A percentile compares a stretch with the other conserved stretches of the same genome.
Evolutionary conservation across 768 basidiomycete genomes (phyloP).

Genomic region (Serpula lacrymans): DNA sequence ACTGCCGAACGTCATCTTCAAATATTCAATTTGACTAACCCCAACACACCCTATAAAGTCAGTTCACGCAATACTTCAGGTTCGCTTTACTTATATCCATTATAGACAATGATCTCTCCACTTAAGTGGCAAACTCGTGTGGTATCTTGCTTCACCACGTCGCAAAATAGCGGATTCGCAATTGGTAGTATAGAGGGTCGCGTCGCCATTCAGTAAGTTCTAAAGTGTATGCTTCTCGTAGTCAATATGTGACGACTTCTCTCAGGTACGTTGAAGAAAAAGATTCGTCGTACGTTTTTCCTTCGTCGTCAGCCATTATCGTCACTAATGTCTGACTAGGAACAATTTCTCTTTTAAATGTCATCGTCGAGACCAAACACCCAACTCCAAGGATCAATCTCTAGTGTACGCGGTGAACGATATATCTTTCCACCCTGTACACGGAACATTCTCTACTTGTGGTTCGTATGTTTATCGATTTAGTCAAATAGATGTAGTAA

Average conservation of each 20-base stretch:
- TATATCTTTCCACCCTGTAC: conserved; percentile 80
- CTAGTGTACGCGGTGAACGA: conserved; percentile 82
- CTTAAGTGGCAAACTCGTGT: conserved; percentile 93
- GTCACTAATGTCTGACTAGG: conserved; percentile 26
- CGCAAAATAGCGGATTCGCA: conserved; percentile 67
- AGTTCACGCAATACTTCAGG: conserved; percentile 11
- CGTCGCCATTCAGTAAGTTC: conserved; percentile 89
- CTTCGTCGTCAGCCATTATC: neutral
- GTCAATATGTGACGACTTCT: conserved; percentile 1
- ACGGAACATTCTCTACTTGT: conserved; percentile 83
- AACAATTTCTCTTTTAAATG: conserved; percentile 91
- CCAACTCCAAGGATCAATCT: conserved; percentile 59
- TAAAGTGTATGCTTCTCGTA: conserved; percentile 1
- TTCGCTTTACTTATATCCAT: conserved; percentile 2
- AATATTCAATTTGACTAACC: conserved; percentile 84
- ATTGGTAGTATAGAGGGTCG: conserved; percentile 88
- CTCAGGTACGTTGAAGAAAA: conserved; percentile 84
- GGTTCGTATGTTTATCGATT: conserved; percentile 40
- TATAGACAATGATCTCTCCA: conserved; percentile 76
- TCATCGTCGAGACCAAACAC: conserved; percentile 57
- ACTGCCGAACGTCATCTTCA: conserved; percentile 92
- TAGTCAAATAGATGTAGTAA: too few relatives aligned
- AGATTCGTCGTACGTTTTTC: conserved; percentile 52
- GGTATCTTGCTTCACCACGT: conserved; percentile 76
- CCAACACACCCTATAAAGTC: conserved; percentile 76